phyloP scores from a whole-genome alignment of 352 stramenopile genomes.

The Thalassiosira exigua region DNA sequence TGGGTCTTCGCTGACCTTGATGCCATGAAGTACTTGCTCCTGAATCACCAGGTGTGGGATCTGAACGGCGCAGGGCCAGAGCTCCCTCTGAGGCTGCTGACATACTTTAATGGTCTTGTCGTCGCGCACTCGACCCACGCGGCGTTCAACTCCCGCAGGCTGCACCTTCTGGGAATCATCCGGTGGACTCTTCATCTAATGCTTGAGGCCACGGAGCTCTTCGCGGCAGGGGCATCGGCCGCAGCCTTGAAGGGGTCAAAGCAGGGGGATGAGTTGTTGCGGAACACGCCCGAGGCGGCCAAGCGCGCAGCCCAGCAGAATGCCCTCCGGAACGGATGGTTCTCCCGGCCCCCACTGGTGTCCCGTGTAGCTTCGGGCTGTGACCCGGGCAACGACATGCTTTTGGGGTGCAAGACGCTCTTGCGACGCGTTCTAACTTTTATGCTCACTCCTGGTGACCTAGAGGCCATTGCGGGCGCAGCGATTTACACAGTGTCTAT shows the following conservation, averaged over 20 bases:
- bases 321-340: slow-evolving; percentile 72
- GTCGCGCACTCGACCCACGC: slow-evolving; percentile 79
- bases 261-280: slow-evolving; percentile 13
- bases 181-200: slow-evolving; percentile 85
- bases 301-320: slow-evolving; percentile 9
- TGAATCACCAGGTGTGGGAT: slow-evolving; percentile 87
- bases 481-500: slow-evolving; percentile 85
- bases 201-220: slow-evolving; percentile 84
- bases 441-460: slow-evolving; percentile 84
- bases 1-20: slow-evolving; percentile 87
- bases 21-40: slow-evolving; percentile 85
- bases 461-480: slow-evolving; percentile 82
- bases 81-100: slow-evolving; percentile 75
- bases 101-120: slow-evolving; percentile 83
- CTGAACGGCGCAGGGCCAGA: slow-evolving; percentile 73
- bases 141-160: slow-evolving; percentile 82
- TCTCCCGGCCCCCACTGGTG: slow-evolving; percentile 70
- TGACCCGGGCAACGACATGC: slow-evolving; percentile 80
- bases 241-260: slow-evolving; percentile 32
- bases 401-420: slow-evolving; percentile 83
- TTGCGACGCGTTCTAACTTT: slow-evolving; percentile 82
- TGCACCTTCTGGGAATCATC: slow-evolving; percentile 84
- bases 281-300: neutral
- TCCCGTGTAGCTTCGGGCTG: slow-evolving; percentile 73
- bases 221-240: slow-evolving; percentile 61